Evolutionary conservation across 1,139 yeast genomes (phyloP), one percentile per base, ranked within the genome.

Genomic region (Debaryomyces fabryi): DNA sequence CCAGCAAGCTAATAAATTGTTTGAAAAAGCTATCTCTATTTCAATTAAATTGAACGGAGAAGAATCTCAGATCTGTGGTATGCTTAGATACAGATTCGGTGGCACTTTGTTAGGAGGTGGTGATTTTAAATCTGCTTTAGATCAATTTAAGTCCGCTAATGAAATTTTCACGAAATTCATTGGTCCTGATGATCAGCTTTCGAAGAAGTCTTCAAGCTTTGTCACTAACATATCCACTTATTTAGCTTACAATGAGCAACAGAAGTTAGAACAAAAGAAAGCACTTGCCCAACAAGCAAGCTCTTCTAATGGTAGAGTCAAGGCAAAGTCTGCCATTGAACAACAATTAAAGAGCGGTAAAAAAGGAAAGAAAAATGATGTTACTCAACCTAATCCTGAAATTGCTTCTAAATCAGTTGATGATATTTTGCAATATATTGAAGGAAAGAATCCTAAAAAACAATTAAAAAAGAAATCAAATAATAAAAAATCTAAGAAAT

Each of bases 151-250:
- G 29, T 68, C 63, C 44, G 79, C 90, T 39, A 76, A 78, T 56
- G 76, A 72, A 23, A 74, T 82, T 25, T 83, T 86, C 71, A 72
- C 73, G 55, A 73, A 73, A 50, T 69, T 79, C 24, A 71, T 81
- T 42, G 95, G 95, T 4, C 81, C 85, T 3, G 82, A 81, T 44
- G 85, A 85, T 58, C 70, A 73, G 41, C 78, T 81, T 60, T 79
- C 92, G 33, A 74, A 71, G 53, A 93, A 89, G 61, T 76, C 86
- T 42, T 76, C 79, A 56, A 80, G 75, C 52, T 86, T 89, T 81
- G 77, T 81, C 21, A 74, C 78, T 42, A 83, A 82, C 53, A 64
- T 81, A 45, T 60, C 62, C 24, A 69, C 72, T 46, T 81, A 78
- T 60, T 58, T 71, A 45, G 69, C 70, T 38, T 73, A 66, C 52